A percentile compares a stretch with the other conserved stretches of the same genome.
Conservation (phyloP, 2,329 filamentous ascomycete genomes). For the Cladosporium sp. region DNA sequence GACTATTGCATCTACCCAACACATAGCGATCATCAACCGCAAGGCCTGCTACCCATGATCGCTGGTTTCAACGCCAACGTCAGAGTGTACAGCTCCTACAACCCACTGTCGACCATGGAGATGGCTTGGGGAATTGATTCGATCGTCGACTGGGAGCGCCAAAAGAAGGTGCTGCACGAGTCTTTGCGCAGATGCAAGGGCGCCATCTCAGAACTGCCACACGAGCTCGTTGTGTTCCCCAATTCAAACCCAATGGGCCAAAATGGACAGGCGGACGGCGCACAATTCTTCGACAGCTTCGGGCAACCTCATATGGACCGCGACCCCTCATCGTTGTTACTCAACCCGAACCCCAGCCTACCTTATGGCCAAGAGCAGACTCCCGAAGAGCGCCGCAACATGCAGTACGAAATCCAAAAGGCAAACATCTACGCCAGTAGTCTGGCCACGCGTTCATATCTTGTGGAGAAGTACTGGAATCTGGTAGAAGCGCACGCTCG, state of each 20-base stretch:
- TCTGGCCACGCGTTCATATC: slow-evolving; percentile 74
- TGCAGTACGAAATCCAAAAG: slow-evolving; percentile 88
- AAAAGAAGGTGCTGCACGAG: slow-evolving; percentile 67
- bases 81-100: slow-evolving; percentile 76
- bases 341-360: slow-evolving; percentile 11
- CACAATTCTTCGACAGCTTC: slow-evolving; percentile 21
- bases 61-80: slow-evolving; percentile 79
- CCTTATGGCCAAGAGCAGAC: slow-evolving; percentile 22
- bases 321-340: slow-evolving; percentile 19
- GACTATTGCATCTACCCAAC: slow-evolving; percentile 74
- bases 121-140: slow-evolving; percentile 76
- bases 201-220: slow-evolving; percentile 63
- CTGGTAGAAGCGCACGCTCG: slow-evolving; percentile 60
- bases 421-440: slow-evolving; percentile 84
- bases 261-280: slow-evolving; percentile 20
- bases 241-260: slow-evolving; percentile 36
- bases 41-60: slow-evolving; percentile 64
- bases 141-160: slow-evolving; percentile 71
- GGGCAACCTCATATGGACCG: slow-evolving; percentile 21
- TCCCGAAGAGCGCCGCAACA: slow-evolving; percentile 38
- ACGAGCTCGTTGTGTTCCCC: slow-evolving; percentile 59
- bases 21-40: slow-evolving; percentile 66
- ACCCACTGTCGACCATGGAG: slow-evolving; percentile 72
- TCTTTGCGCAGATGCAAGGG: slow-evolving; percentile 67
- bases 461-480: slow-evolving; percentile 82